Evolutionary conservation across 2,329 filamentous ascomycete genomes (phyloP), one percentile per base, ranked within the genome.

Genomic region (Clonostachys chloroleuca): DNA sequence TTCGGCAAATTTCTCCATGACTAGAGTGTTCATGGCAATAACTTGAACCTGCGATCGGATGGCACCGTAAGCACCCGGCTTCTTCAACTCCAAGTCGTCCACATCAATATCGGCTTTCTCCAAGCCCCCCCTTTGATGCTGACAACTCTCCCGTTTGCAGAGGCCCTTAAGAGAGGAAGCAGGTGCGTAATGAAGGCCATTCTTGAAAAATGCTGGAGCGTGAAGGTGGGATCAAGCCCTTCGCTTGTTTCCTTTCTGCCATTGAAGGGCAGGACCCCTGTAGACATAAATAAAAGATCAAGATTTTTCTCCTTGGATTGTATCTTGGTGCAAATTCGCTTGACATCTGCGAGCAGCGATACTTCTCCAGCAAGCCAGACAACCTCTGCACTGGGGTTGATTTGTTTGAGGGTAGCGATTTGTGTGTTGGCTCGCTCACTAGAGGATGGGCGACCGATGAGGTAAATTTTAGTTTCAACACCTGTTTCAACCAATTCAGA

Each of bases 201-300:
- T 6, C 72, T 66, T 3, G 64, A 62, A 60, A 75, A 75, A 55
- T 70, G 74, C 36, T 59, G 57, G 17, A 75, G 54, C 10, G 55
- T 63, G 36, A 69, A 67, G 2, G 57, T 57, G 34, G 66, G 57
- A 14, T 73, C 71, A 3, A 74, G 5, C 1, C 71, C 73, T 50
- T 76, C 73, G 3, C 54, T 2, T 0, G 67, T 73, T 44, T 70
- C 70, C 7, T 50, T 49, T 9, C 68, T 63, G 5, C 24, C 46
- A 14, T 62, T 63, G 12, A 73, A 67, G 1, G 72, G 68, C 4
- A 65, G 63, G 50, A 72, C 76, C 2, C 73, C 73, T 0, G 69
- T 54, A 1, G 64, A 66, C 1, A 75, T 56, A 51, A 75, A 75
- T 1, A 76, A 49, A 16, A 77, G 47, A 55, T 75, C 72, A 48